Percentiles rank a stretch among this genome's conserved stretches.
Conservation (phyloP, 768 basidiomycete species). For the Daedaleopsis nitida region DNA sequence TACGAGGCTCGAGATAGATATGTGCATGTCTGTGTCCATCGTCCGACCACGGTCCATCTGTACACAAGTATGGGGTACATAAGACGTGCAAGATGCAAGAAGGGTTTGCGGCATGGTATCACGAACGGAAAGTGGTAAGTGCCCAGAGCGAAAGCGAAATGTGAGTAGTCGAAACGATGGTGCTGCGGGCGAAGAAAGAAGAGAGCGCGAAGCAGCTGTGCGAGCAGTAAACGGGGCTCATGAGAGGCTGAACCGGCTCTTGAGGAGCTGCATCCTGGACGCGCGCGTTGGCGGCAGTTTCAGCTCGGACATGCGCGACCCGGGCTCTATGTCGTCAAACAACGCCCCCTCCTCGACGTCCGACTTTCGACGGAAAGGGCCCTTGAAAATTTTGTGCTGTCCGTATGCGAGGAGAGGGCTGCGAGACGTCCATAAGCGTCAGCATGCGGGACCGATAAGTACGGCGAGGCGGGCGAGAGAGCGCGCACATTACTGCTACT, state of each 20-base stretch:
- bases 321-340: neutral
- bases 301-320: slow-evolving; percentile 3
- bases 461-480: neutral
- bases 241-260: slow-evolving; percentile 14
- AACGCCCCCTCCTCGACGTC: slow-evolving; percentile 7
- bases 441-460: neutral
- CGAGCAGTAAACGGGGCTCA: neutral
- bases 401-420: slow-evolving; percentile 56
- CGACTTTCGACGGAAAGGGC: slow-evolving; percentile 43
- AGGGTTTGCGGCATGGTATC: neutral
- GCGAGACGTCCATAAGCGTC: neutral
- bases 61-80: neutral
- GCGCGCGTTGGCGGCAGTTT: neutral
- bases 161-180: neutral
- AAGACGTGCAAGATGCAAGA: neutral
- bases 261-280: slow-evolving; percentile 10
- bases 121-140: neutral
- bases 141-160: neutral
- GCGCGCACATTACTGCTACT: slow-evolving; percentile 54
- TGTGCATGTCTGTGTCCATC: neutral
- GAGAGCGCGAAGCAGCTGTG: neutral
- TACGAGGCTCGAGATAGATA: neutral
- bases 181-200: neutral
- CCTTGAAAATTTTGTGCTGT: slow-evolving; percentile 55
- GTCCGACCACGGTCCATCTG: slow-evolving; percentile 1